A percentile compares a stretch with the other conserved stretches of the same genome.
Evolutionary conservation across 345 rosid genomes (phyloP).

Genomic region (Acer campestre): DNA sequence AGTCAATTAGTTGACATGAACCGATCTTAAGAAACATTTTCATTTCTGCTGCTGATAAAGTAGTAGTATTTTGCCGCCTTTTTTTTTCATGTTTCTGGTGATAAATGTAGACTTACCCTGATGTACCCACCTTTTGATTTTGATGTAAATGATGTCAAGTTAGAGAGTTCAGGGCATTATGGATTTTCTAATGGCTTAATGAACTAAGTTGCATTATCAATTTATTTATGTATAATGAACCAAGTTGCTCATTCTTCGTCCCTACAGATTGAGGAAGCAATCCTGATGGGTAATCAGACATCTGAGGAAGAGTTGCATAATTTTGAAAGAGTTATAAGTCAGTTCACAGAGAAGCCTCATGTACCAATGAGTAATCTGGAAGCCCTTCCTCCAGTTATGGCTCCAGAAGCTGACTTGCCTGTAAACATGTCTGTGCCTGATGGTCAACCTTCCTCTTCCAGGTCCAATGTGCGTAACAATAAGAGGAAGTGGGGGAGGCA

Average conservation of each 20-base stretch:
- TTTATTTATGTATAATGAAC: not conserved
- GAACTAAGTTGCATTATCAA: not conserved
- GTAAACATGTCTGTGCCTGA: conserved; percentile 16
- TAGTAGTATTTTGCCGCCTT: not conserved
- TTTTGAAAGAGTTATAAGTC: conserved; percentile 29
- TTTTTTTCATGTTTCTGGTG: not conserved
- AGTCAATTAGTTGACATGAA: not conserved
- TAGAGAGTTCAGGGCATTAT: not conserved
- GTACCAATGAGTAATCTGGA: conserved; percentile 32
- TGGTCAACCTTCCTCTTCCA: conserved; percentile 38
- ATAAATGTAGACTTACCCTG: not conserved
- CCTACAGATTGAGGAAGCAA: conserved; percentile 34
- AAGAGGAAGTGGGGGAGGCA: conserved; percentile 58
- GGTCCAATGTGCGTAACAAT: conserved; percentile 46
- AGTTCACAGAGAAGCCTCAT: conserved; percentile 31
- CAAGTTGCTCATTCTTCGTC: not conserved
- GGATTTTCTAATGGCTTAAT: conserved; percentile 6
- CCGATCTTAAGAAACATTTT: not conserved
- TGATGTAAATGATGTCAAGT: not conserved
- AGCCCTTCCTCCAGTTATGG: conserved; percentile 1
- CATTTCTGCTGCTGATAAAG: not conserved
- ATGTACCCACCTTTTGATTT: no score
- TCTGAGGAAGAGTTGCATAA: conserved; percentile 43
- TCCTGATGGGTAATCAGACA: conserved; percentile 41
- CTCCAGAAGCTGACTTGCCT: conserved; percentile 11